Evolutionary conservation across 2,329 filamentous ascomycete species (phyloP).

Genomic region (Rutstroemia sp.): DNA sequence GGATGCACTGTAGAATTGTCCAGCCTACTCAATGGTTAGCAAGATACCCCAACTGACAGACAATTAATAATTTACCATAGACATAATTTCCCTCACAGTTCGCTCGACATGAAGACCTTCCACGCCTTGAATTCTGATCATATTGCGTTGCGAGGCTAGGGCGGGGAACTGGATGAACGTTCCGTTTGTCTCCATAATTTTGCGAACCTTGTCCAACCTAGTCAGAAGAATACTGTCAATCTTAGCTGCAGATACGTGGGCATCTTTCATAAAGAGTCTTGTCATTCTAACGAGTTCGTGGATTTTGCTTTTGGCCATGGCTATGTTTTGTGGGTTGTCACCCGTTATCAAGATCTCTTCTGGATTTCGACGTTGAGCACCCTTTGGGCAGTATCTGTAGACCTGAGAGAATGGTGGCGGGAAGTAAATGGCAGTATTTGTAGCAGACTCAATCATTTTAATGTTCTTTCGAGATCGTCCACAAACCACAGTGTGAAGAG

Average conservation of each 20-base stretch:
- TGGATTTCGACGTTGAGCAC: conserved; percentile 73
- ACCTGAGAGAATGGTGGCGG: conserved; percentile 88
- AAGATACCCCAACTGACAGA: background rate
- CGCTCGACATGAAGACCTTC: conserved; percentile 93
- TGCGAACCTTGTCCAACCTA: conserved; percentile 90
- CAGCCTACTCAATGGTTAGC: conserved; percentile 51
- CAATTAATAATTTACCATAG: conserved; percentile 53
- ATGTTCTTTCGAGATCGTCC: conserved; percentile 95
- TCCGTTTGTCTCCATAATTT: conserved; percentile 94
- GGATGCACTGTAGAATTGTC: conserved; percentile 94
- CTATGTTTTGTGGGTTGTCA: conserved; percentile 74
- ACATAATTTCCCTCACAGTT: conserved; percentile 93
- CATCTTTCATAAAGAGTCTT: conserved; percentile 85
- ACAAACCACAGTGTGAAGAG: conserved; percentile 85
- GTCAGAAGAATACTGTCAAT: conserved; percentile 90
- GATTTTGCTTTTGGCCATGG: conserved; percentile 83
- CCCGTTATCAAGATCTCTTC: conserved; percentile 95
- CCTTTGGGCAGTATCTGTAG: conserved; percentile 81
- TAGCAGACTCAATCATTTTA: conserved; percentile 92
- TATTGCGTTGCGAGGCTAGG: conserved; percentile 74
- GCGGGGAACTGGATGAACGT: conserved; percentile 90
- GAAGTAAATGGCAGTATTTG: conserved; percentile 96
- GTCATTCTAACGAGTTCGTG: conserved; percentile 76
- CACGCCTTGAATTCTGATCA: conserved; percentile 84
- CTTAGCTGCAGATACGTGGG: conserved; percentile 82